These are phyloP conservation scores for Ligustrum vulgare DNA, from an alignment of 257 asterid genomes.

Conservation along the genomic window DNA sequence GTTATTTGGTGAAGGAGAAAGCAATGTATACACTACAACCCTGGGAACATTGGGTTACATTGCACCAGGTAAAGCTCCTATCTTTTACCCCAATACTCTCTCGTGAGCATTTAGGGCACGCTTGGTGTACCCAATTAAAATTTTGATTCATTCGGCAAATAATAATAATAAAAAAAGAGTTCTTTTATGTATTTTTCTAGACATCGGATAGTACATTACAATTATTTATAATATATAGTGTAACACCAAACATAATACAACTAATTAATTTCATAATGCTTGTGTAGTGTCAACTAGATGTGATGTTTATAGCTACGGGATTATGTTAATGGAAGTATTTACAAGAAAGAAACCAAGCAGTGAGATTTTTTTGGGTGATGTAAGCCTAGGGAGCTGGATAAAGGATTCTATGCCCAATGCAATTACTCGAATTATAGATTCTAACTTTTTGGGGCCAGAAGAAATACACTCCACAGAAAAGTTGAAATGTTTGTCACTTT, in stretches of 20 bases:
- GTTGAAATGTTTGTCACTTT: not conserved
- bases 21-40: too few species aligned
- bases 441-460: not conserved
- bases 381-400: not conserved
- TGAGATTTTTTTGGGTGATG: not conserved
- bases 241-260: too few species aligned
- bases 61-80: constrained; percentile 23
- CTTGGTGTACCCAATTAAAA: too few species aligned
- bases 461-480: too few species aligned
- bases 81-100: not conserved
- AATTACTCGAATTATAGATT: not conserved
- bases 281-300: constrained; percentile 13
- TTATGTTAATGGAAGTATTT: constrained; percentile 25
- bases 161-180: too few species aligned
- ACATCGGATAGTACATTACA: too few species aligned
- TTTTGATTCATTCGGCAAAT: too few species aligned
- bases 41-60: constrained; percentile 9
- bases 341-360: constrained; percentile 17
- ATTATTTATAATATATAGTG: too few species aligned
- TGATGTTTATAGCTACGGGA: constrained; percentile 26
- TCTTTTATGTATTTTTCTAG: too few species aligned
- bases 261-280: not conserved
- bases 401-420: not conserved
- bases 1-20: too few species aligned
- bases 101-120: not conserved